phyloP scores from a whole-genome alignment of 1,284 basidiomycete genomes.

The Caloboletus firmus region DNA sequence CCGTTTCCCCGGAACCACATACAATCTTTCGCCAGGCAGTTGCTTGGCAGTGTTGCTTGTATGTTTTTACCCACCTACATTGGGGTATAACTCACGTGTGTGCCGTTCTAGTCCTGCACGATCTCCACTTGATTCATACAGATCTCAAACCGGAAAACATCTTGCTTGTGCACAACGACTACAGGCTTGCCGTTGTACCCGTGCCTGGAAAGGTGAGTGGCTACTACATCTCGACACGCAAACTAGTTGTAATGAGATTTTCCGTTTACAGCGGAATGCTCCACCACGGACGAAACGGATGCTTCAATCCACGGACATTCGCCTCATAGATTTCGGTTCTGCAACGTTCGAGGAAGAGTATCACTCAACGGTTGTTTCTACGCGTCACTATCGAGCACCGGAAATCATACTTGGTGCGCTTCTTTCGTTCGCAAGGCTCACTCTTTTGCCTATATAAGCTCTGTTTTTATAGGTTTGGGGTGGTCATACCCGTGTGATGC shows the following conservation, averaged over 20 bases:
- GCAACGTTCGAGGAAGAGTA: conserved; percentile 99
- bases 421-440: background rate
- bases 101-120: conserved; percentile 75
- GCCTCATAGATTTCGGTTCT: conserved; percentile 97
- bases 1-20: conserved; percentile 97
- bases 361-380: conserved; percentile 96
- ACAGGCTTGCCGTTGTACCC: conserved; percentile 55
- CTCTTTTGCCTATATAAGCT: conserved; percentile 15
- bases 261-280: conserved; percentile 54
- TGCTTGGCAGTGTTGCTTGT: conserved; percentile 95
- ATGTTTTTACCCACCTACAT: conserved; percentile 38
- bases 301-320: conserved; percentile 87
- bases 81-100: conserved; percentile 10
- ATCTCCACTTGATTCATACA: conserved; percentile 91
- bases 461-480: conserved; percentile 70
- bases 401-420: conserved; percentile 94
- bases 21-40: conserved; percentile 91
- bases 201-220: conserved; percentile 56
- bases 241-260: conserved; percentile 12
- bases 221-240: conserved; percentile 6
- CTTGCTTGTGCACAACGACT: conserved; percentile 87
- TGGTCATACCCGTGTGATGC: conserved; percentile 99
- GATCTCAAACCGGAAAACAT: conserved; percentile 99
- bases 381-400: conserved; percentile 97
- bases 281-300: conserved; percentile 69